Percentiles rank a stretch among this genome's conserved stretches.
These are phyloP conservation scores for Fusarium continuum DNA, from an alignment of 2,329 filamentous ascomycete genomes.

Conservation along the genomic window DNA sequence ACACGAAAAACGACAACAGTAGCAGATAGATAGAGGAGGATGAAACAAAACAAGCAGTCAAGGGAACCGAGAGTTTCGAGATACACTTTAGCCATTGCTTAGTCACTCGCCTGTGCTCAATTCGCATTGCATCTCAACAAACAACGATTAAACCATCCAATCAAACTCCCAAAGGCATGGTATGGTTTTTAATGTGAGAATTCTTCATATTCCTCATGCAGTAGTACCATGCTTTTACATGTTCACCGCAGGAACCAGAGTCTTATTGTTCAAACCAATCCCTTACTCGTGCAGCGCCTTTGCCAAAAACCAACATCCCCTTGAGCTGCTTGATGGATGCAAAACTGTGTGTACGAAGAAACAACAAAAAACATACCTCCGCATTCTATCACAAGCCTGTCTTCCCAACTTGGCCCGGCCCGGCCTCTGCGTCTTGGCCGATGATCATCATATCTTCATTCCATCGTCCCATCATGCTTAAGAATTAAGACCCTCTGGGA, in stretches of 20 bases:
- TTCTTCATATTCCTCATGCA: no score
- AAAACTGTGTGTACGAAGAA: constrained; percentile 25
- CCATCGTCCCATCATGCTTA: constrained; percentile 46
- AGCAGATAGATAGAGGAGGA: no score
- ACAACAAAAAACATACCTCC: constrained; percentile 4
- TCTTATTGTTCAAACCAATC: constrained; percentile 1
- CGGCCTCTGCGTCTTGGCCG: constrained; percentile 13
- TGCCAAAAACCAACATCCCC: not conserved
- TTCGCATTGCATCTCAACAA: no score
- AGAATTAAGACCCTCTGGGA: constrained; percentile 37
- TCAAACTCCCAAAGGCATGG: no score
- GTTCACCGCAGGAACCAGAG: not conserved
- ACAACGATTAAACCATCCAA: no score
- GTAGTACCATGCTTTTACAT: no score
- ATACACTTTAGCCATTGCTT: no score
- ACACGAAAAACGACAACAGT: constrained; percentile 10
- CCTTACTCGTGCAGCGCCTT: not conserved
- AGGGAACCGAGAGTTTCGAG: no score
- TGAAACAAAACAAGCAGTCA: no score
- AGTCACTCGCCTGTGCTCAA: no score
- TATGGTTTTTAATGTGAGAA: no score
- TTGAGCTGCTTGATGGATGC: not conserved
- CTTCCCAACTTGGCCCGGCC: not conserved
- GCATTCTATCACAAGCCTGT: not conserved
- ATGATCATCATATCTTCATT: constrained; percentile 48